phyloP scores from a whole-genome alignment of 2,329 filamentous ascomycete species.

The Chaetothyriales sp. region DNA sequence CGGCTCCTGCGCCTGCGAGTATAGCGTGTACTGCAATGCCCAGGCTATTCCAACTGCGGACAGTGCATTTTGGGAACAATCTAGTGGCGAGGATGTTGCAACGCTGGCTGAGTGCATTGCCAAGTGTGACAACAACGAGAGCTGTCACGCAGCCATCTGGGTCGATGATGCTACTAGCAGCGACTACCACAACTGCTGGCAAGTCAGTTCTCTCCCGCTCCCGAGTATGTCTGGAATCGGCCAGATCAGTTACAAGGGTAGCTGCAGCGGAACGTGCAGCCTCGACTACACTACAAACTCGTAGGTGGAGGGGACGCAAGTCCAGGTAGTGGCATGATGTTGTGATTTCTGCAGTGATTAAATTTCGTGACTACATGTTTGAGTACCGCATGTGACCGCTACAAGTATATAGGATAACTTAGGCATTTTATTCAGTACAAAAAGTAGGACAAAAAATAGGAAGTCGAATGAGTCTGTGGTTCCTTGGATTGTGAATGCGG shows the following conservation, averaged over 20 bases:
- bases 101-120: constrained; percentile 7
- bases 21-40: constrained; percentile 8
- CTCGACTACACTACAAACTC: constrained; percentile 1
- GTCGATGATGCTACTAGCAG: constrained; percentile 3
- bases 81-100: background rate
- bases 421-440: no score
- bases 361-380: background rate
- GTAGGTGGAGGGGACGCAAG: background rate
- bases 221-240: constrained; percentile 3
- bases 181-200: constrained; percentile 10
- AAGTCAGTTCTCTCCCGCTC: constrained; percentile 4
- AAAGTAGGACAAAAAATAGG: no score
- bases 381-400: background rate
- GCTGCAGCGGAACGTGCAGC: constrained; percentile 7
- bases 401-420: no score
- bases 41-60: constrained; percentile 2
- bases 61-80: constrained; percentile 7
- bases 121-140: constrained; percentile 8
- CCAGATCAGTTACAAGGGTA: constrained; percentile 11
- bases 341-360: background rate
- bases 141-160: constrained; percentile 8
- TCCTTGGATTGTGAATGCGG: no score
- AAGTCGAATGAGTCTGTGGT: no score
- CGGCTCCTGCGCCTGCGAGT: constrained; percentile 9
- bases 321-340: background rate